Conservation (phyloP, 345 rosid genomes). For the Atalantia buxifolia region DNA sequence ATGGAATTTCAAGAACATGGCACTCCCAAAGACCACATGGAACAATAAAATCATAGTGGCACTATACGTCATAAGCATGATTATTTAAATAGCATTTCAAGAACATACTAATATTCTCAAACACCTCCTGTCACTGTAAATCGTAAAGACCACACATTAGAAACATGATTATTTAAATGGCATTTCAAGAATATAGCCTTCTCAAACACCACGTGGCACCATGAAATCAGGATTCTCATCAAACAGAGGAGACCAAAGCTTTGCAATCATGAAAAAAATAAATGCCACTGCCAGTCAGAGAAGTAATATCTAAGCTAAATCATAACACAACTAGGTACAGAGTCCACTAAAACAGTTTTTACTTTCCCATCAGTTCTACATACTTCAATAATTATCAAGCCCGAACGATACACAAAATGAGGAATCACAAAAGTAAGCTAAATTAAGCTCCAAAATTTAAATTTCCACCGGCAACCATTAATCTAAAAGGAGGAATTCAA, state of each 20-base stretch:
- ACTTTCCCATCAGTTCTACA: not conserved
- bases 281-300: not conserved
- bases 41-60: not conserved
- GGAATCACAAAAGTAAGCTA: not conserved
- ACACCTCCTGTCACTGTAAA: not conserved
- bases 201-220: not conserved
- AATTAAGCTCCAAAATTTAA: not conserved
- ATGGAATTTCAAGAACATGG: not conserved
- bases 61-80: not conserved
- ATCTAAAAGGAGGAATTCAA: not conserved
- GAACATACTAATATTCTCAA: not conserved
- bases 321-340: not conserved
- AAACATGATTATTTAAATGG: not conserved
- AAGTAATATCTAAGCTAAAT: not conserved
- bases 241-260: not conserved
- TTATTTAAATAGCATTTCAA: not conserved
- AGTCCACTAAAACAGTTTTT: not conserved
- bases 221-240: not conserved
- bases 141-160: too few relatives aligned
- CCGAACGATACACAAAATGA: not conserved
- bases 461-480: not conserved
- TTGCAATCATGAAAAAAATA: not conserved
- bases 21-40: not conserved
- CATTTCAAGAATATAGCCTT: slow-evolving; percentile 5
- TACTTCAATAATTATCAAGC: slow-evolving; percentile 1